phyloP scores from a whole-genome alignment of 805 yeast species.

The Kuraishia ogatae region DNA sequence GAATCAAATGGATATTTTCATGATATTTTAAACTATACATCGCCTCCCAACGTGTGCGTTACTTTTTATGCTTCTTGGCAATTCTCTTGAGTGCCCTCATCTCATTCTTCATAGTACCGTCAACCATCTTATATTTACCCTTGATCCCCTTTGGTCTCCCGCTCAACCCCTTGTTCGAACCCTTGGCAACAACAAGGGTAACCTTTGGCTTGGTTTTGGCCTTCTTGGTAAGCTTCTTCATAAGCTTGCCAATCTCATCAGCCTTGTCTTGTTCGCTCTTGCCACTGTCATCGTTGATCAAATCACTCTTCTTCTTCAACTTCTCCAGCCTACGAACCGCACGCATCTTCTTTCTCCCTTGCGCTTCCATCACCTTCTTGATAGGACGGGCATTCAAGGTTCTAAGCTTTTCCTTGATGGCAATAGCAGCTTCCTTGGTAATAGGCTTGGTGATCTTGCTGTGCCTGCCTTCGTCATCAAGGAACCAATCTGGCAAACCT shows the following conservation, averaged over 20 bases:
- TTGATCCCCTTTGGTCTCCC: conserved; percentile 97
- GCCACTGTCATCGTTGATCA: conserved; percentile 78
- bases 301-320: conserved; percentile 85
- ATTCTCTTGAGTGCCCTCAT: conserved; percentile 88
- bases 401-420: conserved; percentile 64
- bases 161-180: conserved; percentile 73
- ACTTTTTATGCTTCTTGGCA: conserved; percentile 72
- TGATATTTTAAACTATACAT: not conserved
- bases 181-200: conserved; percentile 82
- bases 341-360: conserved; percentile 92
- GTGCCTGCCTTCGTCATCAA: conserved; percentile 86
- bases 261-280: conserved; percentile 93
- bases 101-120: conserved; percentile 96
- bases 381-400: conserved; percentile 95
- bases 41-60: no score
- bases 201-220: conserved; percentile 76
- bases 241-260: conserved; percentile 79
- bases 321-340: conserved; percentile 82
- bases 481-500: conserved; percentile 93
- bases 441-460: conserved; percentile 84
- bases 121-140: conserved; percentile 99
- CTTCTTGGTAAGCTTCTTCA: conserved; percentile 70
- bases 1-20: not conserved
- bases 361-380: conserved; percentile 96
- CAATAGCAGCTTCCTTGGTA: conserved; percentile 86